phyloP scores from a whole-genome alignment of 1,284 basidiomycete species.

The Peniophora sp. region DNA sequence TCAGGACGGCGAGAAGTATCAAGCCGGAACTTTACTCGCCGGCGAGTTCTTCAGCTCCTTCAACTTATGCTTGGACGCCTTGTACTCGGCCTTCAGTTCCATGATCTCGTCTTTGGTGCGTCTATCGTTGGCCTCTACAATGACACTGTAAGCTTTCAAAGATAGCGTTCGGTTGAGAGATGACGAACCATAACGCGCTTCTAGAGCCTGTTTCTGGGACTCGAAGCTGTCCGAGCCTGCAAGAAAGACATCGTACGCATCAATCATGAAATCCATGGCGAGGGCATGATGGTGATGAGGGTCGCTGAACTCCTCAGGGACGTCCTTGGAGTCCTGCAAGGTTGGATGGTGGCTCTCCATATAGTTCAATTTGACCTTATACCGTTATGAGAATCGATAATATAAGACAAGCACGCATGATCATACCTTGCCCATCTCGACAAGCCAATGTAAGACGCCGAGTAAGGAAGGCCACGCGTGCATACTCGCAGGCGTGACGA shows the following conservation, averaged over 20 bases:
- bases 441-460: conserved; percentile 83
- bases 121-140: conserved; percentile 58
- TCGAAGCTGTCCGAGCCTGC: conserved; percentile 65
- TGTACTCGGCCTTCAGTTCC: conserved; percentile 36
- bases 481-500: conserved; percentile 79
- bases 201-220: conserved; percentile 60
- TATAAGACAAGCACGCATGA: not conserved
- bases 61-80: conserved; percentile 41
- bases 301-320: conserved; percentile 69
- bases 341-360: conserved; percentile 54
- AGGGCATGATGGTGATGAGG: conserved; percentile 66
- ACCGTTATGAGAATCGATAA: conserved; percentile 1
- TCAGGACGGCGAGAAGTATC: conserved; percentile 4
- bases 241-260: conserved; percentile 68
- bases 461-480: conserved; percentile 79
- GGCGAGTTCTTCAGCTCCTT: conserved; percentile 53
- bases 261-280: conserved; percentile 66
- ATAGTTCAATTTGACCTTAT: conserved; percentile 40
- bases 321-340: conserved; percentile 48
- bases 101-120: conserved; percentile 55
- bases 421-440: conserved; percentile 69
- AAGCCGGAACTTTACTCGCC: conserved; percentile 25
- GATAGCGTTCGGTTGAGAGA: not conserved
- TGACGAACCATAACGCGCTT: conserved; percentile 65
- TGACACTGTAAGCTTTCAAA: not conserved